Percentiles rank a stretch among this genome's conserved stretches.
These are phyloP conservation scores for Syzygium syzygioides DNA, from an alignment of 441 rosid genomes.

Conservation along the genomic window DNA sequence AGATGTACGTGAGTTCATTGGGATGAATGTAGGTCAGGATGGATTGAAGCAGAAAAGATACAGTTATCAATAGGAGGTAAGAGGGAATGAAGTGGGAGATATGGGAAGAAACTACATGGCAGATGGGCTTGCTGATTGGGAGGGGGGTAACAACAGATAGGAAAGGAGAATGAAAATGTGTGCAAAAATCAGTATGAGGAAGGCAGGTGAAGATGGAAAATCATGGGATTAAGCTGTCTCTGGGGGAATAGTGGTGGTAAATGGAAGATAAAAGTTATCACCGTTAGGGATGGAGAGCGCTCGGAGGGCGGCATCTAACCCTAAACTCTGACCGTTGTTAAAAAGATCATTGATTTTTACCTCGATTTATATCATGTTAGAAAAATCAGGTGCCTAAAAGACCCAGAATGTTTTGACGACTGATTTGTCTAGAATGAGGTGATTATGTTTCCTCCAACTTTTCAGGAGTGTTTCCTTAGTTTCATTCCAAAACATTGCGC, in stretches of 20 bases:
- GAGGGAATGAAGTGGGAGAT: too few relatives aligned
- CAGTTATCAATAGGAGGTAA: neutral
- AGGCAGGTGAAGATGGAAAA: neutral
- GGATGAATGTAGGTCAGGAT: neutral
- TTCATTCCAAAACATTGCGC: neutral
- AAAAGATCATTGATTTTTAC: neutral
- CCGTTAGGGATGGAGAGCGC: neutral
- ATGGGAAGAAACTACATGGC: neutral
- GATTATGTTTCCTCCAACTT: neutral
- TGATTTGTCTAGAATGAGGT: neutral
- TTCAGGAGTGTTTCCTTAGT: neutral
- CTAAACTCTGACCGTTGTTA: neutral
- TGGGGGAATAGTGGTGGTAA: neutral
- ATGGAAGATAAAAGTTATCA: neutral
- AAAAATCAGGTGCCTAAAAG: neutral
- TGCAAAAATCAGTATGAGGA: neutral
- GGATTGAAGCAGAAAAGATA: neutral
- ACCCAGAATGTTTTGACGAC: neutral
- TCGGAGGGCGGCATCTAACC: neutral
- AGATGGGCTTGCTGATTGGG: neutral
- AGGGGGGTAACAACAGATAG: neutral
- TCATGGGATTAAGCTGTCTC: neutral
- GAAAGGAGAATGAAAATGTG: neutral
- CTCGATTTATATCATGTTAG: neutral
- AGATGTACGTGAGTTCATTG: neutral